Evolutionary conservation across 2,329 filamentous ascomycete species (phyloP).

Genomic region (Zymoseptoria crescenta): DNA sequence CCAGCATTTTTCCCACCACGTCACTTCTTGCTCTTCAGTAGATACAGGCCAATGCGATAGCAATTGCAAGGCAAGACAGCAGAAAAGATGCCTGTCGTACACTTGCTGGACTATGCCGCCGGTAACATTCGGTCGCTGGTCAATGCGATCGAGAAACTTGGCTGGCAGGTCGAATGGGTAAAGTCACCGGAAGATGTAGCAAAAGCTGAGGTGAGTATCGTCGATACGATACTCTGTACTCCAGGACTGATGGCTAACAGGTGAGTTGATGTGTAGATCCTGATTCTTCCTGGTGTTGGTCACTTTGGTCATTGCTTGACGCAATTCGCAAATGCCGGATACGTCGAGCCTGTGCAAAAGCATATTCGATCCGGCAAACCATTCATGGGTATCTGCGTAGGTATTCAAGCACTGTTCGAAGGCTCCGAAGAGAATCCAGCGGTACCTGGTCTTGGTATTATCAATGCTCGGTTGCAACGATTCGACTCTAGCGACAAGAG

Average conservation of each 20-base stretch:
- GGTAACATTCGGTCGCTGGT: slow-evolving; percentile 93
- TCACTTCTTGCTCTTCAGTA: not conserved
- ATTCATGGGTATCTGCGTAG: slow-evolving; percentile 97
- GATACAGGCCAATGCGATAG: not conserved
- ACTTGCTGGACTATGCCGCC: slow-evolving; percentile 84
- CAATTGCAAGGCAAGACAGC: not conserved
- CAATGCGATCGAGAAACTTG: slow-evolving; percentile 94
- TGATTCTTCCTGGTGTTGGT: slow-evolving; percentile 92
- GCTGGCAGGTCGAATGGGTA: slow-evolving; percentile 90
- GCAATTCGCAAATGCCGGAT: slow-evolving; percentile 74
- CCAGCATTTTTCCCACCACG: not conserved
- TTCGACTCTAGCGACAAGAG: slow-evolving; percentile 75
- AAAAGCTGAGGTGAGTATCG: slow-evolving; percentile 63
- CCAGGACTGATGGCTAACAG: not conserved
- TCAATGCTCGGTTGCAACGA: slow-evolving; percentile 62
- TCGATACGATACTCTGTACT: not conserved
- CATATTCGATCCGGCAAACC: slow-evolving; percentile 90
- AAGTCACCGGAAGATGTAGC: slow-evolving; percentile 74
- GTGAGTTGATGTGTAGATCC: slow-evolving; percentile 52
- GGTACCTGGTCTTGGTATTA: slow-evolving; percentile 66
- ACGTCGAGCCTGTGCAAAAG: slow-evolving; percentile 69
- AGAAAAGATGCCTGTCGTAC: slow-evolving; percentile 60
- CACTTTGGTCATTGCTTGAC: slow-evolving; percentile 95
- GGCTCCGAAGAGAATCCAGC: slow-evolving; percentile 71
- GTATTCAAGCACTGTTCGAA: slow-evolving; percentile 81